Evolutionary conservation across 2,329 filamentous ascomycete species (phyloP), one percentile per base, ranked within the genome.

Genomic region (Trichoderma pleuroti): DNA sequence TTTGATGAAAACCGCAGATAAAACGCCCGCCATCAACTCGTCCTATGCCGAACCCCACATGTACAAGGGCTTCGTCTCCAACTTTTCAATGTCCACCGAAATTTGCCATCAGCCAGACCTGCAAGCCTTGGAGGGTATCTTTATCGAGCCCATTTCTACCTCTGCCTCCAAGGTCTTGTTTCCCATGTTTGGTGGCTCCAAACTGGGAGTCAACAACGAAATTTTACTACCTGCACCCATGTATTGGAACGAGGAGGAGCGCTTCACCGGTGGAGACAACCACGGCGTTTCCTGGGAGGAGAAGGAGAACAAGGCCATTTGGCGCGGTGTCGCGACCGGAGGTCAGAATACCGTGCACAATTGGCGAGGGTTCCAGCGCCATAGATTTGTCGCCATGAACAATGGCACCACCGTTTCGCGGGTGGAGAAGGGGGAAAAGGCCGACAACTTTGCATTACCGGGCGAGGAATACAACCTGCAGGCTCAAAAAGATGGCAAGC

Each of bases 311-410:
- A 78, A 77, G 3, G 84, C 86, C 42, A 81, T 91, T 63, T 92
- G 90, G 90, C 87, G 90, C 36, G 90, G 90, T 39, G 88, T 91
- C 10, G 90, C 89, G 1, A 91, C 90, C 1, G 90, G 90, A 3
- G 90, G 90, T 1, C 80, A 81, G 49, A 89, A 91, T 74, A 81
- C 84, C 74, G 75, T 83, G 78, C 74, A 85, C 32, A 93, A 90
- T 75, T 94, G 92, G 92, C 86, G 84, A 12, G 86, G 88, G 0
- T 93, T 93, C 76, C 91, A 94, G 73, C 88, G 92, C 4, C 92
- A 93, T 76, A 90, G 92, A 2, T 92, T 94, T 76, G 86, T 93
- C 2, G 84, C 88, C 59, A 91, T 93, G 89, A 86, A 90, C 76
- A 93, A 94, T 74, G 86, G 83, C 12, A 91, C 90, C 9, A 85